A percentile compares a stretch with the other conserved stretches of the same genome.
Evolutionary conservation across 768 basidiomycete genomes (phyloP).

Genomic region (Naganishia onofrii): DNA sequence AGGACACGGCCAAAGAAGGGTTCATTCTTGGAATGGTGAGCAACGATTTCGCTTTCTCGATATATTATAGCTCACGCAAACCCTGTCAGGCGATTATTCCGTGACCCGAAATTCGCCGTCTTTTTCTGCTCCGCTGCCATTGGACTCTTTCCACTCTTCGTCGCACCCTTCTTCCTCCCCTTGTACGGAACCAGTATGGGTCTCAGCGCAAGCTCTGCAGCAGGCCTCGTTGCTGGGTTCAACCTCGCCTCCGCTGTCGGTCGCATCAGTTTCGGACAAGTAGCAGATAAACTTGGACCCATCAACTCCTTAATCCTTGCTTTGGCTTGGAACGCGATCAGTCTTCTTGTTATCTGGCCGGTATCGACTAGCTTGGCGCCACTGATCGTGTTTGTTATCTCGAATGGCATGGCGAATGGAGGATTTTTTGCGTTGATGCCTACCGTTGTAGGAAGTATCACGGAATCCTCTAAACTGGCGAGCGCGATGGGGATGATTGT

Average conservation of each 20-base stretch:
- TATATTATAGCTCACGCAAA: neutral
- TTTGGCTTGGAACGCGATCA: constrained; percentile 51
- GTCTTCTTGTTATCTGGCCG: constrained; percentile 55
- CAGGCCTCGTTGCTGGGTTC: constrained; percentile 39
- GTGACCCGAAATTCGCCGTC: neutral
- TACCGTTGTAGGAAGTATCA: constrained; percentile 33
- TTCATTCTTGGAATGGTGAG: constrained; percentile 39
- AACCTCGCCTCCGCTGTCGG: constrained; percentile 44
- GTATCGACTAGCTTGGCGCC: constrained; percentile 36
- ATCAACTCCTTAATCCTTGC: constrained; percentile 54
- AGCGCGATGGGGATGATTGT: constrained; percentile 37
- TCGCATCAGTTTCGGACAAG: constrained; percentile 52
- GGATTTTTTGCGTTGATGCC: constrained; percentile 36
- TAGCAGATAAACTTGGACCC: constrained; percentile 54
- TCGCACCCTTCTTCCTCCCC: constrained; percentile 47
- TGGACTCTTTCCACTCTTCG: constrained; percentile 33
- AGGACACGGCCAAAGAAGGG: constrained; percentile 14
- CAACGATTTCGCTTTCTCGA: too few species aligned
- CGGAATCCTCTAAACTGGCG: constrained; percentile 26
- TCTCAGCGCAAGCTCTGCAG: constrained; percentile 30
- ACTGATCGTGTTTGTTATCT: constrained; percentile 37
- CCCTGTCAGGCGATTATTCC: neutral
- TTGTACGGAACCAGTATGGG: constrained; percentile 39
- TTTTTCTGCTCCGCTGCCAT: constrained; percentile 26
- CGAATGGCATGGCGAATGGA: constrained; percentile 35